Percentiles rank a stretch among this genome's conserved stretches.
phyloP scores from a whole-genome alignment of 768 basidiomycete genomes.

The Phylloporus sp. region DNA sequence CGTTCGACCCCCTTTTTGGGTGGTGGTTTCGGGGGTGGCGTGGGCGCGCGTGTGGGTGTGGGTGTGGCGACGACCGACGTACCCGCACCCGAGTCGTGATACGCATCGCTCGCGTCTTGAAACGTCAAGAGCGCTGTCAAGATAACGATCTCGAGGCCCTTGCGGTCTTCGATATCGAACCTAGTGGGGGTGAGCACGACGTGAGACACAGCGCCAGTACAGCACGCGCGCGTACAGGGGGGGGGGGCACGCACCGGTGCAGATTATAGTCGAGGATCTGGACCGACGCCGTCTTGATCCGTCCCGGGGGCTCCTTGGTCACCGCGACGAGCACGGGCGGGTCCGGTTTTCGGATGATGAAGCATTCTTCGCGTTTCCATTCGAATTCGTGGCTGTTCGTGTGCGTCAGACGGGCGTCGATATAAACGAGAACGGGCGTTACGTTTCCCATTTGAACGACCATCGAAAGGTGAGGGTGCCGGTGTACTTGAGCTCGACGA shows the following conservation, averaged over 20 bases:
- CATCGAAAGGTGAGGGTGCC: constrained; percentile 74
- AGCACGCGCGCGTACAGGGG: neutral
- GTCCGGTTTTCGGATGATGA: constrained; percentile 79
- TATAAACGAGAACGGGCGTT: neutral
- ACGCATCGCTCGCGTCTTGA: constrained; percentile 61
- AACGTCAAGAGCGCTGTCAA: constrained; percentile 75
- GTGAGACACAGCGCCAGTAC: no score
- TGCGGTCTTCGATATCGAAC: constrained; percentile 81
- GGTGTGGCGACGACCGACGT: neutral
- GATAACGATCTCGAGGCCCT: constrained; percentile 81
- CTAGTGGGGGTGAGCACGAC: neutral
- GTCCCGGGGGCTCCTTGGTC: constrained; percentile 69
- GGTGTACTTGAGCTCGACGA: constrained; percentile 70
- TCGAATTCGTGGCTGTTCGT: constrained; percentile 69
- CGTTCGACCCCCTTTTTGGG: constrained; percentile 65
- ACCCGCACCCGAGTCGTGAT: constrained; percentile 37
- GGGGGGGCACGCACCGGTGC: constrained; percentile 46
- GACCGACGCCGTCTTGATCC: constrained; percentile 58
- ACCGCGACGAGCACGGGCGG: constrained; percentile 82
- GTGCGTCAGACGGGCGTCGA: no score
- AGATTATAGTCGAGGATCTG: constrained; percentile 87
- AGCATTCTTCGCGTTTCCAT: constrained; percentile 84
- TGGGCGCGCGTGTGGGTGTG: constrained; percentile 25
- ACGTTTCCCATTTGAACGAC: constrained; percentile 84
- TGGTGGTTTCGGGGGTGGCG: constrained; percentile 55